phyloP scores from a whole-genome alignment of 2,329 filamentous ascomycete species.

The Sporothrix pallida region DNA sequence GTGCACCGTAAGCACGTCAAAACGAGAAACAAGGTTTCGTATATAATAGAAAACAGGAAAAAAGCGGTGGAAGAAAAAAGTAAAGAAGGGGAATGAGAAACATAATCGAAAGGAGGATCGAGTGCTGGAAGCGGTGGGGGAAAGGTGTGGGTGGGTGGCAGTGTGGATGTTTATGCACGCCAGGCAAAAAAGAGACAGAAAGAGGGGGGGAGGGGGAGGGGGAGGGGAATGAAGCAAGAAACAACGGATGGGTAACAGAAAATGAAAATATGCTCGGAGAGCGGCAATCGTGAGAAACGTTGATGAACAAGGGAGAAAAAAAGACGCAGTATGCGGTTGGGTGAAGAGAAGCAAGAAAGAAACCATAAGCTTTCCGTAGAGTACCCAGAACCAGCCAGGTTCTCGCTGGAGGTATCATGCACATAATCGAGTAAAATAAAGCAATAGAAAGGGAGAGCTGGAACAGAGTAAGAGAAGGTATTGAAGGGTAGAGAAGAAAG shows the following conservation, averaged over 20 bases:
- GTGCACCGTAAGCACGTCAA: slow-evolving; percentile 22
- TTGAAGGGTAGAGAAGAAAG: neutral
- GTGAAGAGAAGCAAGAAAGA: slow-evolving; percentile 20
- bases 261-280: slow-evolving; percentile 7
- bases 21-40: slow-evolving; percentile 21
- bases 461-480: neutral
- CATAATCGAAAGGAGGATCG: neutral
- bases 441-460: neutral
- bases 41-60: slow-evolving; percentile 22
- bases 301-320: slow-evolving; percentile 8
- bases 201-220: neutral
- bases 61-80: neutral
- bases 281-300: slow-evolving; percentile 22
- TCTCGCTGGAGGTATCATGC: slow-evolving; percentile 37
- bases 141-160: slow-evolving; percentile 4
- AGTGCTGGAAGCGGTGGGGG: slow-evolving; percentile 2
- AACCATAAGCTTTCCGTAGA: slow-evolving; percentile 30
- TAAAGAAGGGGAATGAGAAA: neutral
- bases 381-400: slow-evolving; percentile 38
- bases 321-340: neutral
- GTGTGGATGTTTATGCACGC: slow-evolving; percentile 23
- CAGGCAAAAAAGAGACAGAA: slow-evolving; percentile 14
- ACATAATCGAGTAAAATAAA: slow-evolving; percentile 28
- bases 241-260: neutral
- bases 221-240: slow-evolving; percentile 15